Percentiles rank a stretch among this genome's conserved stretches.
Conservation (phyloP, 2,329 filamentous ascomycete genomes). For the Penicillium sp. region DNA sequence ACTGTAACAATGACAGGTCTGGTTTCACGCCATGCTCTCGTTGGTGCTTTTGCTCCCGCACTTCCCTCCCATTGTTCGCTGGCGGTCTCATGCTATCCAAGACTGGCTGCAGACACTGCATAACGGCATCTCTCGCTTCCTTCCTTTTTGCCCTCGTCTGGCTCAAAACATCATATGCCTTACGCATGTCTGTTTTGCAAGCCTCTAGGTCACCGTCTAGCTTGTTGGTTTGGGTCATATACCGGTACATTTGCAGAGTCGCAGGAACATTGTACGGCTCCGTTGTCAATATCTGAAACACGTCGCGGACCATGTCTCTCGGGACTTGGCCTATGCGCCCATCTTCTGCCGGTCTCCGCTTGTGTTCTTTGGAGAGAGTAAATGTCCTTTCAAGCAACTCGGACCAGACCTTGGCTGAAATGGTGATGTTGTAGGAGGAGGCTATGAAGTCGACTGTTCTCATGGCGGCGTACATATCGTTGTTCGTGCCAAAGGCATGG, state of each 20-base stretch:
- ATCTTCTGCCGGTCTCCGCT: background rate
- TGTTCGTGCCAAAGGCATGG: slow-evolving; percentile 66
- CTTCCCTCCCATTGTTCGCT: background rate
- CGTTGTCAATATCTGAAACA: slow-evolving; percentile 61
- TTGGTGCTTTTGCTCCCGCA: background rate
- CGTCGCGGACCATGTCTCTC: slow-evolving; percentile 43
- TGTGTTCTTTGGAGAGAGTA: slow-evolving; percentile 46
- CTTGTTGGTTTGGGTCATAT: slow-evolving; percentile 30
- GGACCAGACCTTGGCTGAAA: slow-evolving; percentile 61
- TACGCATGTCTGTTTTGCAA: slow-evolving; percentile 26
- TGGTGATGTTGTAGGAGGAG: slow-evolving; percentile 54
- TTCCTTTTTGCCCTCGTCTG: slow-evolving; percentile 27
- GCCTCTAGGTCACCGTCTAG: slow-evolving; percentile 13
- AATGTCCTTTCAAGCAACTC: slow-evolving; percentile 67
- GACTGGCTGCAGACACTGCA: slow-evolving; percentile 20
- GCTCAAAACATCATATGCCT: slow-evolving; percentile 29
- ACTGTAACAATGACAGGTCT: slow-evolving; percentile 17
- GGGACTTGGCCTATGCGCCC: slow-evolving; percentile 35
- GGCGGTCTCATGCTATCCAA: background rate
- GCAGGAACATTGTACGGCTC: slow-evolving; percentile 57
- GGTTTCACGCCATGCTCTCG: background rate
- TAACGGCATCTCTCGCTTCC: slow-evolving; percentile 23
- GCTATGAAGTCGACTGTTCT: slow-evolving; percentile 63
- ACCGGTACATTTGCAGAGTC: slow-evolving; percentile 54
- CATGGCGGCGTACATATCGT: slow-evolving; percentile 57